Percentiles rank a stretch among this genome's conserved stretches.
Conservation (phyloP, 2,329 filamentous ascomycete species). For the Thielaviopsis euricoi region DNA sequence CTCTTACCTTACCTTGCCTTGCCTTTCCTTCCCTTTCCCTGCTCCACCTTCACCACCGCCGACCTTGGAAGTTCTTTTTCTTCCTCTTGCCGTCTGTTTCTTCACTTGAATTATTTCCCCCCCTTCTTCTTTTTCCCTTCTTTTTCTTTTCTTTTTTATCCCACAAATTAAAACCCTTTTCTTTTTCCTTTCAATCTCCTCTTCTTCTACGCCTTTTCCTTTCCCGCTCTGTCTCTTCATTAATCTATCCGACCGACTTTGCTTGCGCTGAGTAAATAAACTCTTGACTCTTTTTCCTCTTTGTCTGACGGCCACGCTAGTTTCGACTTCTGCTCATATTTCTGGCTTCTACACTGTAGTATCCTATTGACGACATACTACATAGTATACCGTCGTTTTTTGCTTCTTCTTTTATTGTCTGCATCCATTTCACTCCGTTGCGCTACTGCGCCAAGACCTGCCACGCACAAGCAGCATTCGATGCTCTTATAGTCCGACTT, state of each 20-base stretch:
- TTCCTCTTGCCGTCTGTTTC: neutral
- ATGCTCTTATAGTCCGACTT: neutral
- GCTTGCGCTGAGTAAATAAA: too few relatives aligned
- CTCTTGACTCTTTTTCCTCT: too few relatives aligned
- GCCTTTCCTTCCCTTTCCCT: too few relatives aligned
- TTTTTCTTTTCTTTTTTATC: slow-evolving; percentile 6
- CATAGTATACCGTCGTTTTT: too few relatives aligned
- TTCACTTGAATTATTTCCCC: neutral
- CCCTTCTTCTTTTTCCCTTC: neutral
- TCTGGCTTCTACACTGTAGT: too few relatives aligned
- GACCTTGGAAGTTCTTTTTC: neutral
- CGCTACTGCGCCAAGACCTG: neutral
- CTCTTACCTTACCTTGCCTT: too few relatives aligned
- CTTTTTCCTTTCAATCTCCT: neutral
- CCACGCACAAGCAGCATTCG: neutral
- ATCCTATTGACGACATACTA: too few relatives aligned
- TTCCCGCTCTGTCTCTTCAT: neutral
- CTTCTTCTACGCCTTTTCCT: neutral
- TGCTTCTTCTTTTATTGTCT: too few relatives aligned
- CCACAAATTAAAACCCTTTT: slow-evolving; percentile 9
- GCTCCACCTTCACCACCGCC: neutral
- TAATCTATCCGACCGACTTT: too few relatives aligned
- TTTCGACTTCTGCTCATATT: too few relatives aligned
- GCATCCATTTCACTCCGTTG: too few relatives aligned
- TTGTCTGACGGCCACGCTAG: too few relatives aligned